These are phyloP conservation scores for Emergomyces pasteurianus DNA, from an alignment of 2,329 filamentous ascomycete species.

Conservation along the genomic window DNA sequence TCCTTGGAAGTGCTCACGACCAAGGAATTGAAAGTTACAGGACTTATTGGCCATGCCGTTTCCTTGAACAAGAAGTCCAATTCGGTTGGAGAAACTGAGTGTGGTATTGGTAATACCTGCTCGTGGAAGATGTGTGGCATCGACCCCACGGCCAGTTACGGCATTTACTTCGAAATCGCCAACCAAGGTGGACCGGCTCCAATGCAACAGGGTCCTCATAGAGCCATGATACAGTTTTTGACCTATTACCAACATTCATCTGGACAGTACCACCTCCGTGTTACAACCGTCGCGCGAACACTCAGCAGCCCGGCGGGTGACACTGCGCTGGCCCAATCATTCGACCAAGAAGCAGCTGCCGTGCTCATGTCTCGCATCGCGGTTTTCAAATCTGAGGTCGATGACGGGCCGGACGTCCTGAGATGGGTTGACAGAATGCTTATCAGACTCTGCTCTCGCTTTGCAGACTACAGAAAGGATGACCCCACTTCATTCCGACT, in stretches of 20 bases:
- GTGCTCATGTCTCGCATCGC: slow-evolving; percentile 99
- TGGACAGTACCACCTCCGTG: slow-evolving; percentile 88
- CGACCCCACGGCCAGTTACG: slow-evolving; percentile 85
- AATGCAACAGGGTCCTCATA: slow-evolving; percentile 76
- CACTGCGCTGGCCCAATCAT: slow-evolving; percentile 88
- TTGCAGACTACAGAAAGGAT: slow-evolving; percentile 96
- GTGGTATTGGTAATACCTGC: slow-evolving; percentile 95
- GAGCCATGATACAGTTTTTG: slow-evolving; percentile 94
- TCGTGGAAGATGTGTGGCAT: slow-evolving; percentile 99
- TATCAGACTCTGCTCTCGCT: slow-evolving; percentile 87
- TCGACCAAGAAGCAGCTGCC: slow-evolving; percentile 94
- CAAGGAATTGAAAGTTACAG: slow-evolving; percentile 96
- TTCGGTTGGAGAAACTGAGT: slow-evolving; percentile 94
- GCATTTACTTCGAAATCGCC: slow-evolving; percentile 95
- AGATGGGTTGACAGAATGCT: slow-evolving; percentile 98
- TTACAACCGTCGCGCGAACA: slow-evolving; percentile 85
- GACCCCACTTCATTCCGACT: slow-evolving; percentile 92
- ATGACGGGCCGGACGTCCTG: slow-evolving; percentile 95
- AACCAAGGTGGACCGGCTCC: slow-evolving; percentile 78
- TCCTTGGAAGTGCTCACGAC: slow-evolving; percentile 92
- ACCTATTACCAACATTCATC: slow-evolving; percentile 98
- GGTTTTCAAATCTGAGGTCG: slow-evolving; percentile 96
- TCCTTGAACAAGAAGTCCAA: slow-evolving; percentile 97
- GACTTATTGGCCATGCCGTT: slow-evolving; percentile 89
- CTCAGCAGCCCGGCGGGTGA: slow-evolving; percentile 89